These are phyloP conservation scores for Penicillium sp. DNA, from an alignment of 2,329 filamentous ascomycete genomes.

Conservation along the genomic window DNA sequence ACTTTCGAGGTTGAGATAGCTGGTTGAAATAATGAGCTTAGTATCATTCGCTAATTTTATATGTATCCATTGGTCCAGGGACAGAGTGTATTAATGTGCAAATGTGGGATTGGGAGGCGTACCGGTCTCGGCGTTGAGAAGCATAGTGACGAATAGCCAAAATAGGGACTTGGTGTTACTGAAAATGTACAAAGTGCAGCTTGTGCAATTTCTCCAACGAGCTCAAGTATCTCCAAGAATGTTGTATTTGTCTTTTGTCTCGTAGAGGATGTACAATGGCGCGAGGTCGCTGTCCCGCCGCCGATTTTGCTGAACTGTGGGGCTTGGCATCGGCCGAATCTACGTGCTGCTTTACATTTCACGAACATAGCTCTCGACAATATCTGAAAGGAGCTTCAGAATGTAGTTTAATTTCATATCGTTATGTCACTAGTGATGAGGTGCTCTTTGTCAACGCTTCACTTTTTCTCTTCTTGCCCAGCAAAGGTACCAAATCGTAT, in stretches of 20 bases:
- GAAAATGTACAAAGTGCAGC: background rate
- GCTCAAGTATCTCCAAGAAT: too few relatives aligned
- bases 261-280: background rate
- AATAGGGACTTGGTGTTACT: background rate
- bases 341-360: background rate
- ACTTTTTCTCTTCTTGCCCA: conserved; percentile 36
- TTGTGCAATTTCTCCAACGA: background rate
- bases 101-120: conserved; percentile 2
- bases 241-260: background rate
- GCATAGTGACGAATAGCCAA: conserved; percentile 21
- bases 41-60: background rate
- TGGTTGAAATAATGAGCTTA: conserved; percentile 34
- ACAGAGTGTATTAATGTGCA: background rate
- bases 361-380: background rate
- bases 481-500: conserved; percentile 57
- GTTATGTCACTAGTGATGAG: conserved; percentile 8
- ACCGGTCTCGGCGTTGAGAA: conserved; percentile 38
- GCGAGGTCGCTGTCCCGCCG: background rate
- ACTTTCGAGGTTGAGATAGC: conserved; percentile 65
- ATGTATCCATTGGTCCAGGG: background rate
- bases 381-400: background rate
- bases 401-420: conserved; percentile 1
- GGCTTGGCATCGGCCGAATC: conserved; percentile 9
- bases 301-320: conserved; percentile 15
- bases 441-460: conserved; percentile 14